Percentiles rank a stretch among this genome's conserved stretches.
phyloP scores from a whole-genome alignment of 805 yeast genomes.

The Jamesozyma jinghongensis region DNA sequence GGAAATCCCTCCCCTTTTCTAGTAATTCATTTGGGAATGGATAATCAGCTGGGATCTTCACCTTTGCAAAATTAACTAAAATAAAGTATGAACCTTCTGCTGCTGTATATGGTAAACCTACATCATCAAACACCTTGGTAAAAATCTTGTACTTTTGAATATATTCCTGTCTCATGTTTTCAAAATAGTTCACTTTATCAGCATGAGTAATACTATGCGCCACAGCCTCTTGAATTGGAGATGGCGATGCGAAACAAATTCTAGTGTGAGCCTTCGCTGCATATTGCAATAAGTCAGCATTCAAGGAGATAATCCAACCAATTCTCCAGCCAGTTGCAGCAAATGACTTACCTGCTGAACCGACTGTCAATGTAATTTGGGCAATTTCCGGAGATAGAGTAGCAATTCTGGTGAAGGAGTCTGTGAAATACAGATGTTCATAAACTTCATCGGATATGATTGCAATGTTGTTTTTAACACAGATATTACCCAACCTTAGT shows the following conservation, averaged over 20 bases:
- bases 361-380: constrained; percentile 77
- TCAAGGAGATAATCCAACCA: constrained; percentile 84
- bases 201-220: constrained; percentile 69
- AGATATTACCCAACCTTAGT: constrained; percentile 63
- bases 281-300: constrained; percentile 68
- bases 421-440: constrained; percentile 72
- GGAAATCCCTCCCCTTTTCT: constrained; percentile 73
- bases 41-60: constrained; percentile 68
- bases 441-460: constrained; percentile 92
- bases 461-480: constrained; percentile 74
- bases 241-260: constrained; percentile 83
- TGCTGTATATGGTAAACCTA: constrained; percentile 78
- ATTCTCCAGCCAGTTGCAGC: constrained; percentile 99
- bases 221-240: constrained; percentile 88
- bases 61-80: constrained; percentile 76
- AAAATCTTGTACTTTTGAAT: constrained; percentile 63
- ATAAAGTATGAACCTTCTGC: constrained; percentile 94
- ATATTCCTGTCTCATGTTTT: constrained; percentile 58
- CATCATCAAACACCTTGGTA: constrained; percentile 70
- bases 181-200: constrained; percentile 54
- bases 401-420: constrained; percentile 72
- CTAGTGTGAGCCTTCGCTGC: constrained; percentile 88
- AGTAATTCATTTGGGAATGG: constrained; percentile 61
- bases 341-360: constrained; percentile 95
- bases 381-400: constrained; percentile 71